A percentile compares a stretch with the other conserved stretches of the same genome.
These are phyloP conservation scores for Usnea hakonensis DNA, from an alignment of 495 filamentous ascomycete species.

Conservation along the genomic window DNA sequence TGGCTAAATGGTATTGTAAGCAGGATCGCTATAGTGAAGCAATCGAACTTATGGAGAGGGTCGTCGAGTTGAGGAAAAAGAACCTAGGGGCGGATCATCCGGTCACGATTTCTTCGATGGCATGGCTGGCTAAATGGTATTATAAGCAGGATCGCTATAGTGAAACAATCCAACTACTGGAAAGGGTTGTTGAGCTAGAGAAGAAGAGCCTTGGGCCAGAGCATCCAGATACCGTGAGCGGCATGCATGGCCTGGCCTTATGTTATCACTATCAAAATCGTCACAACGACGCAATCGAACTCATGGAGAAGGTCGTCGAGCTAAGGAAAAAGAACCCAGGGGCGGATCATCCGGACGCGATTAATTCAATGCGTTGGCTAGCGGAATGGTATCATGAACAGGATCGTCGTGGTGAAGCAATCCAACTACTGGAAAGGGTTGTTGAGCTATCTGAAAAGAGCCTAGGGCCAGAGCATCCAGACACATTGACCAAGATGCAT, in stretches of 20 bases:
- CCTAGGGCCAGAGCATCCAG: slow-evolving; percentile 35
- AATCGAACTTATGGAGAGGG: no score
- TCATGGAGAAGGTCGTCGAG: slow-evolving; percentile 13
- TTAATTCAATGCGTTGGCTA: neutral
- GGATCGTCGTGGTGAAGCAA: no score
- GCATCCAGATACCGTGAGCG: slow-evolving; percentile 31
- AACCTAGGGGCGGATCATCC: no score
- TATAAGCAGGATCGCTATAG: no score
- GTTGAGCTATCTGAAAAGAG: slow-evolving; percentile 21
- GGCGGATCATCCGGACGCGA: neutral
- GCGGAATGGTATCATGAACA: no score
- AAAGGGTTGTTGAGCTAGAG: slow-evolving; percentile 17
- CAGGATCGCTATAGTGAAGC: no score
- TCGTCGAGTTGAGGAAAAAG: no score
- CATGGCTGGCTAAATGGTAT: no score
- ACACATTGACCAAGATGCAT: slow-evolving; percentile 30
- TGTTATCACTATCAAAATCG: neutral
- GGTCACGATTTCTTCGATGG: neutral
- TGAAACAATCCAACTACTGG: no score
- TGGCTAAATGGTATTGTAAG: no score
- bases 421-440: neutral
- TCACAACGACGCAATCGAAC: slow-evolving; percentile 13
- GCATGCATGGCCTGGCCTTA: slow-evolving; percentile 28
- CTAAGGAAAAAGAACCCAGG: slow-evolving; percentile 2
- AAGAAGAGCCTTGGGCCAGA: no score